phyloP scores from a whole-genome alignment of 1,284 basidiomycete species.

The Xerocomus nothofagi region DNA sequence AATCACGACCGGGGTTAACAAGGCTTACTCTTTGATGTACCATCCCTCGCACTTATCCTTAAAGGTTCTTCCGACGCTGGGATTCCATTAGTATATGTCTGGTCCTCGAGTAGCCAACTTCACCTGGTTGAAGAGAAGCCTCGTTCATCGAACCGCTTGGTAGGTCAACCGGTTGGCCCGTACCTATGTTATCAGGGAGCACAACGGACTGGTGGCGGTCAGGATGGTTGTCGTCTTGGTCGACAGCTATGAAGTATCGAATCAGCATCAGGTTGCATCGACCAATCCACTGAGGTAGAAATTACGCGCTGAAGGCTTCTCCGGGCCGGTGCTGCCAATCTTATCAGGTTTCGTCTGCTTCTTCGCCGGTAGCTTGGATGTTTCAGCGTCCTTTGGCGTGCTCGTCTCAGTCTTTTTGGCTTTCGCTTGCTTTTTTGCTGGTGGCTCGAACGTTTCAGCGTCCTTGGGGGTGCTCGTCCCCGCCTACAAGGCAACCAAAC shows the following conservation, averaged over 20 bases:
- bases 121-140: slow-evolving; percentile 14
- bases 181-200: slow-evolving; percentile 9
- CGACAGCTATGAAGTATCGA: slow-evolving; percentile 5
- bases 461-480: neutral
- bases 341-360: slow-evolving; percentile 8
- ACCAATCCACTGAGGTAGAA: neutral
- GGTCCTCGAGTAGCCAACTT: neutral
- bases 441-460: neutral
- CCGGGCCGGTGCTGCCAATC: neutral
- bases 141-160: neutral
- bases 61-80: neutral
- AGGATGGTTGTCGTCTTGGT: slow-evolving; percentile 10
- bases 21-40: slow-evolving; percentile 14
- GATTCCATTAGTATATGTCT: slow-evolving; percentile 2
- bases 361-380: slow-evolving; percentile 2
- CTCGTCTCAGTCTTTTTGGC: slow-evolving; percentile 11
- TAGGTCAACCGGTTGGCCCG: neutral
- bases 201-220: neutral
- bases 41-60: neutral
- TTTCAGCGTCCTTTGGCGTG: neutral
- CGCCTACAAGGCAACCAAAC: slow-evolving; percentile 7
- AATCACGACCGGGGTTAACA: neutral
- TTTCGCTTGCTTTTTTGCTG: slow-evolving; percentile 5
- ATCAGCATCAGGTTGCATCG: neutral
- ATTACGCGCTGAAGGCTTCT: slow-evolving; percentile 18